Evolutionary conservation across 140 eudicot genomes (phyloP), one percentile per base, ranked within the genome.

Genomic region (Cichorium intybus): DNA sequence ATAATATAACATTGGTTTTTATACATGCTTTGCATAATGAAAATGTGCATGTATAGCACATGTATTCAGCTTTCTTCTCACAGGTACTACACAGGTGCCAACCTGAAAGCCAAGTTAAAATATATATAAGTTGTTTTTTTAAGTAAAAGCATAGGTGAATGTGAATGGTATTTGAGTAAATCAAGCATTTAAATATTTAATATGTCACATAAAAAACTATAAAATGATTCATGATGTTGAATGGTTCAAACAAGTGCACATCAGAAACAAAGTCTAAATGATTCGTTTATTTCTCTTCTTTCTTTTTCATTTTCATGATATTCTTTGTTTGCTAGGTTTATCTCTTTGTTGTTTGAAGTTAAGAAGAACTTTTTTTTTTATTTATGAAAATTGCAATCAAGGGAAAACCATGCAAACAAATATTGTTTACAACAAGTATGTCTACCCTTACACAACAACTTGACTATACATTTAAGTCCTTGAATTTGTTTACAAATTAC

Each of bases 71-170:
- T 77, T 81, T 84, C 95, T 93, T 93, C 76, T 76, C 72, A 51
- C 99, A 93, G 10, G 54, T 35, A 73, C 76, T 93, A 71, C 99
- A 93, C 62, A 77, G 66, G 71, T 93, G 99, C 99, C 99, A 93
- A 54, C 99, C 99, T 93, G 97, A 77, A 56, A 75, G 33, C 21
- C 61, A 68, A 68, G 46, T 52, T 58, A 75, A 14, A 29, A 39
- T 17, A 51, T 37, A 71, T 27, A 57, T 58, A 57, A 61, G 72
- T 52, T 70, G 51, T 15, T 56, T 33, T 16, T 71, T 52, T 43
- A 47, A 14, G 52, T 39, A 56, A 56, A 16, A 31, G 28, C 2
- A 58, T n/a, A 14, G n/a, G 37, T 33, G 9, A 60, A 14, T 17
- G 37, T 33, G 9, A 60, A 34, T 12, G n/a, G 31, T 52, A 34